Base-by-base conservation (phyloP, 2,329 filamentous ascomycete genomes). In the Hymenoscyphus albidus region DNA sequence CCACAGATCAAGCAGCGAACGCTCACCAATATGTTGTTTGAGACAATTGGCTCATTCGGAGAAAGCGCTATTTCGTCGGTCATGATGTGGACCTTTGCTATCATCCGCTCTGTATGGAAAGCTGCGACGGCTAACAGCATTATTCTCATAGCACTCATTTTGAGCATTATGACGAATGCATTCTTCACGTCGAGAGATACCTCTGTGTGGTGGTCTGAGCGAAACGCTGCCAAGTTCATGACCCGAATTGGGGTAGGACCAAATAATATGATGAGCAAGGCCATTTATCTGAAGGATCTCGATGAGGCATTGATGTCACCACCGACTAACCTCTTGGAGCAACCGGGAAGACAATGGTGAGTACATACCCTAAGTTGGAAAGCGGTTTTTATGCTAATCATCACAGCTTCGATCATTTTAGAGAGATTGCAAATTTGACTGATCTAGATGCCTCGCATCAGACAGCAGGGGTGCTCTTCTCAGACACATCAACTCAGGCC, bases 131-230 rank as follows among this genome's bases (percentile, higher is more conserved):
- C 92, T 10, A 87, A 98, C 74, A 85, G 88, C 51, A 74, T 97
- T 22, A 85, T 98, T 5, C 78, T 98, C 38, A 73, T 82, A 2
- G 75, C 94, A 14, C 81, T 98, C 18, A 80, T 82, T 0, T 71
- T 89, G 38, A 97, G 93, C 73, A 77, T 87, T 13, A 73, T 92
- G 12, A 83, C 87, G 59, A 98, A 98, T 73, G 77, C 89, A 27
- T 83, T 93, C 70, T 86, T 93, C 73, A 88, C 90, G 0, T 91
- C 89, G 13, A 86, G 88, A 67, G 88, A 92, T 74, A 85, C 85
- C 6, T 86, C 88, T 71, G 81, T 84, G 1, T 98, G 93, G 93
- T 97, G 91, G 90, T 83, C 85, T 57, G 94, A 98, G 78, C 86
- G 92, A 64, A 88, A 86, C 65, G 92, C 93, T 1, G 85, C 84